phyloP scores from a whole-genome alignment of 805 yeast genomes.

The Yarrowia sp. region DNA sequence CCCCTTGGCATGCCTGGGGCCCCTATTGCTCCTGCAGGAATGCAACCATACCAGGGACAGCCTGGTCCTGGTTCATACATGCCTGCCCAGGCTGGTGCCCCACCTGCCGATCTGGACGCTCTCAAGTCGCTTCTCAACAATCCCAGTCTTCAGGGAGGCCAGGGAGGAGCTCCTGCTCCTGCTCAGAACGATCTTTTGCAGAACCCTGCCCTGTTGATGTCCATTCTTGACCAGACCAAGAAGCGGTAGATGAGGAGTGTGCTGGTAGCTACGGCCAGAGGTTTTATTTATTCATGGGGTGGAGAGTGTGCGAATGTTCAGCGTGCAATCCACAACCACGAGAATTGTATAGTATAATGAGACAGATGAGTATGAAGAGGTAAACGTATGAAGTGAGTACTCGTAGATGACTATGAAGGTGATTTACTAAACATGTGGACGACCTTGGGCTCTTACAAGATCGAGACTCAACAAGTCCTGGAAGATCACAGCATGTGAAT shows the following conservation, averaged over 20 bases:
- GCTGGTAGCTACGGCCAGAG: no score
- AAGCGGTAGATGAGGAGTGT: slow-evolving; percentile 1
- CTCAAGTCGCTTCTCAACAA: slow-evolving; percentile 12
- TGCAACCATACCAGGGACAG: no score
- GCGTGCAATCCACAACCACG: background rate
- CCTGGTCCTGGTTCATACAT: background rate
- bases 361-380: slow-evolving; percentile 1
- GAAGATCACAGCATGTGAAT: background rate
- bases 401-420: no score
- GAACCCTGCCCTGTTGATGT: slow-evolving; percentile 27
- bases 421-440: no score
- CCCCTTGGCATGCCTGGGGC: background rate
- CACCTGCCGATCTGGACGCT: background rate
- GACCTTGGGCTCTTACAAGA: no score
- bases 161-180: background rate
- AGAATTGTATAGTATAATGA: slow-evolving; percentile 8
- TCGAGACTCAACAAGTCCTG: no score
- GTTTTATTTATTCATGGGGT: slow-evolving; percentile 1
- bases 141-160: slow-evolving; percentile 4
- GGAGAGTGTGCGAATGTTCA: background rate
- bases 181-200: slow-evolving; percentile 9
- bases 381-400: no score
- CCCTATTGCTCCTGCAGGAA: background rate
- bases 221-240: slow-evolving; percentile 30
- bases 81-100: background rate